phyloP scores from a whole-genome alignment of 306 rosid genomes.

The Canavalia ensiformis region DNA sequence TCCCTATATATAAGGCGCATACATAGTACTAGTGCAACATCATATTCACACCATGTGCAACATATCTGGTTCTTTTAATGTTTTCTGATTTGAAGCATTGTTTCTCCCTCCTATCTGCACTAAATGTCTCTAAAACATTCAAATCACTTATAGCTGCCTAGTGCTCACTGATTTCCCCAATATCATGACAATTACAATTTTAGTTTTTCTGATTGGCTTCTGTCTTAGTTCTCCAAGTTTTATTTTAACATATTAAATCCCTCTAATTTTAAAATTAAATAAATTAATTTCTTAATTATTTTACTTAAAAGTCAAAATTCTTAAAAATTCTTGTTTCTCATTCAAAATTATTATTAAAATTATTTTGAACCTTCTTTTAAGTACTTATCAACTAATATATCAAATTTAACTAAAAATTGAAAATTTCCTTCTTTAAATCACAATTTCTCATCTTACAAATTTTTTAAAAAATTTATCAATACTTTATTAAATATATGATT shows the following conservation, averaged over 20 bases:
- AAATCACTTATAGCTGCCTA: not conserved
- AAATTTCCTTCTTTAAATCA: not conserved
- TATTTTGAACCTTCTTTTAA: not conserved
- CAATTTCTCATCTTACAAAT: not conserved
- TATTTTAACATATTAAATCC: not conserved
- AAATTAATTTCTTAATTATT: not conserved
- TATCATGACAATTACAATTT: not conserved
- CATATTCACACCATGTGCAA: conserved; percentile 33
- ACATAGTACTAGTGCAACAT: conserved; percentile 12
- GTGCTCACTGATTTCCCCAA: not conserved
- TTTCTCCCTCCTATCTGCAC: conserved; percentile 6
- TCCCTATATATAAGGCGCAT: conserved; percentile 36
- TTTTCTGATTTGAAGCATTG: conserved; percentile 30
- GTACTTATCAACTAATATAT: not conserved
- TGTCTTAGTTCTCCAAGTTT: not conserved
- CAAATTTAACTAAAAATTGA: not conserved
- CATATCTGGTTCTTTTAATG: not conserved
- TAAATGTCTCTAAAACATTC: not conserved
- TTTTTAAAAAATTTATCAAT: not conserved
- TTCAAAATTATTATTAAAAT: too few relatives aligned
- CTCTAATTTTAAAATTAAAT: not conserved
- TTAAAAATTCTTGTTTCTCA: too few relatives aligned
- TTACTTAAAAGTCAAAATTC: not conserved
- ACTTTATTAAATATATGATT: not conserved
- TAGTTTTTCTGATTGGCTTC: too few relatives aligned